Evolutionary conservation across 2,329 filamentous ascomycete genomes (phyloP).

Genomic region (Trichoderma oligosporum): DNA sequence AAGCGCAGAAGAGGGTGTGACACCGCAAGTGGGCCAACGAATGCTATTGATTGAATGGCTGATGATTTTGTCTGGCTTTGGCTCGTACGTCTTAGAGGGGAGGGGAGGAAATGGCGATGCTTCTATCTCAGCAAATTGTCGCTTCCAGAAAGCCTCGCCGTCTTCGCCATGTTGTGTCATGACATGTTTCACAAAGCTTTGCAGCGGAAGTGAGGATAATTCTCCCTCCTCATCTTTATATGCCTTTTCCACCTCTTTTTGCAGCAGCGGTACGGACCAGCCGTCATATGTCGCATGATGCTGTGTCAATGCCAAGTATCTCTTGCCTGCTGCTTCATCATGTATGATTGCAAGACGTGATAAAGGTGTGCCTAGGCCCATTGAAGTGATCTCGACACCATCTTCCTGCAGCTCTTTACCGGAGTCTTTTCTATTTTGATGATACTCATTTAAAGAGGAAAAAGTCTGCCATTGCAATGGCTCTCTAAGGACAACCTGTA

Average conservation of each 20-base stretch:
- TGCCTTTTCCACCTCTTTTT: not conserved
- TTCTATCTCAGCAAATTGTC: not conserved
- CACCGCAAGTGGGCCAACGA: too few species aligned
- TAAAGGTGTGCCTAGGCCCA: not conserved
- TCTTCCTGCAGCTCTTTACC: not conserved
- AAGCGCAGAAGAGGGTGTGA: too few species aligned
- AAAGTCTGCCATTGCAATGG: not conserved
- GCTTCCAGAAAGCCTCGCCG: not conserved
- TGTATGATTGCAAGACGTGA: not conserved
- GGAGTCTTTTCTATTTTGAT: not conserved
- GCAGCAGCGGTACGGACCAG: not conserved
- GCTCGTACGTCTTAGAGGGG: not conserved
- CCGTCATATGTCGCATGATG: conserved; percentile 16
- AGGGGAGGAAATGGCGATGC: not conserved
- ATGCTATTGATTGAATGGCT: not conserved
- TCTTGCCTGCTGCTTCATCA: not conserved
- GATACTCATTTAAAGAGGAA: not conserved
- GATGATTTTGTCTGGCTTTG: not conserved
- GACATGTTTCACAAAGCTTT: conserved; percentile 5
- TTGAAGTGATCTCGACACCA: not conserved
- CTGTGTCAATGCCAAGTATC: conserved; percentile 13
- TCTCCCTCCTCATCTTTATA: not conserved
- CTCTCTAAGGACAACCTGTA: conserved; percentile 5
- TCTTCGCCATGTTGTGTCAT: not conserved
- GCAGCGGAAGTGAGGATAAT: too few species aligned